These are phyloP conservation scores for Pseudocercospora musae DNA, from an alignment of 2,329 filamentous ascomycete species.

Conservation along the genomic window DNA sequence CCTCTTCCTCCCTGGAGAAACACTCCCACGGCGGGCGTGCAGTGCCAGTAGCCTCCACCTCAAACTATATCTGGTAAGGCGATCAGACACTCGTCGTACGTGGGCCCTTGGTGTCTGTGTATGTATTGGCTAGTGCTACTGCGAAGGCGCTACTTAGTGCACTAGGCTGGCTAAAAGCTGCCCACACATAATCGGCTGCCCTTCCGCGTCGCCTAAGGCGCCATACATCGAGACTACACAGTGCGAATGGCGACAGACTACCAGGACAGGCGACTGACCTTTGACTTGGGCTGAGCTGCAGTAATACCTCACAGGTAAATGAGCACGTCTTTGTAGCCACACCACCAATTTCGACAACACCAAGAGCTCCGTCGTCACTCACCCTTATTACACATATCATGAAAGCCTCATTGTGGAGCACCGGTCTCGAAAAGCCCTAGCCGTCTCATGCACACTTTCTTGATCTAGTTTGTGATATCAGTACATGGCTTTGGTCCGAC, in stretches of 20 bases:
- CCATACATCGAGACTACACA: slow-evolving; percentile 9
- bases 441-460: slow-evolving; percentile 20
- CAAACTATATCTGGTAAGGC: slow-evolving; percentile 7
- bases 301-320: slow-evolving; percentile 8
- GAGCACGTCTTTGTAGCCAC: slow-evolving; percentile 12
- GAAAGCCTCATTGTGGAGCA: slow-evolving; percentile 17
- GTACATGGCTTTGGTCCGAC: slow-evolving; percentile 20
- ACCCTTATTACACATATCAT: slow-evolving; percentile 7
- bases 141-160: slow-evolving; percentile 5
- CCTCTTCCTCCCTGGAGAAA: slow-evolving; percentile 1
- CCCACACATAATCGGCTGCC: slow-evolving; percentile 10
- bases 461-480: slow-evolving; percentile 14
- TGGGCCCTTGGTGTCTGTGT: slow-evolving; percentile 12
- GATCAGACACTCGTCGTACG: slow-evolving; percentile 13
- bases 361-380: slow-evolving; percentile 12
- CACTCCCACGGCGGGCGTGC: slow-evolving; percentile 5
- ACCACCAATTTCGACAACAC: slow-evolving; percentile 12
- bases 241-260: slow-evolving; percentile 6
- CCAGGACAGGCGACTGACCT: slow-evolving; percentile 9
- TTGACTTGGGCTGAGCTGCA: slow-evolving; percentile 8
- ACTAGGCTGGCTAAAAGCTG: not conserved
- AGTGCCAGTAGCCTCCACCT: slow-evolving; percentile 4
- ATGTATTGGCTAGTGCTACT: slow-evolving; percentile 11
- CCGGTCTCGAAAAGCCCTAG: slow-evolving; percentile 16
- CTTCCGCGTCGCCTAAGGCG: slow-evolving; percentile 13